Base-by-base conservation (phyloP, 2,329 filamentous ascomycete species). In the Pseudophaeomoniella oleicola region DNA sequence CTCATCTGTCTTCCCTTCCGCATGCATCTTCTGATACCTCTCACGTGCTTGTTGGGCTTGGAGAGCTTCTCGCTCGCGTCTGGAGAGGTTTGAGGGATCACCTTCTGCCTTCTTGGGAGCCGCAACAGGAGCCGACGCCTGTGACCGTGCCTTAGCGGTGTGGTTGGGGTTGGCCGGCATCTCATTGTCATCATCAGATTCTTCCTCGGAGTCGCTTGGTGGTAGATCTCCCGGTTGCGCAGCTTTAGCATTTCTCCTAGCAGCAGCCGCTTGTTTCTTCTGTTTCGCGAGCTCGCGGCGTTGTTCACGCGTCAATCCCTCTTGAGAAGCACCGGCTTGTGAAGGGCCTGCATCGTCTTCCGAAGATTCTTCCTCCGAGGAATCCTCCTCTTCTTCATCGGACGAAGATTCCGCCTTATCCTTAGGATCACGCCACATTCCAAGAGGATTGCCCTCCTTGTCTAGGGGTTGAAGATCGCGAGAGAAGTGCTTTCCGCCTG, bases 1-100 rank as follows among this genome's bases (percentile, higher is more conserved):
- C 68, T 94, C 83, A 42, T 98, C 90, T 32, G 90, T 96, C 75
- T 96, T 96, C 51, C 88, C 88, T 53, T 86, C 81, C 39, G 86
- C 83, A 52, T 94, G 88, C 50, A 94, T 59, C 63, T 92, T 93
- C 67, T 85, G 74, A 54, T 94, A 94, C 47, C 78, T 72, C 66
- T 94, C 87, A 58, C 86, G 87, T 18, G 84, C 85, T 55, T 88
- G 81, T 44, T 81, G 78, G 2, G 87, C 87, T 62, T 94, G 81
- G 19, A 90, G 53, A 2, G 87, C 82, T 64, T 96, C 79, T 14
- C 77, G 64, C 63, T 83, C 79, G 18, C 75, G 69, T 35, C 79
- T 67, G 27, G 72, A 77, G 33, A 83, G 60, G 53, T 81, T 72
- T 16, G 60, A 60, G 29, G 55, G 53, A 37, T 63, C 63, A 29